Evolutionary conservation across 108 stramenopile genomes (phyloP).

Genomic region (Discostella pseudostelligera): DNA sequence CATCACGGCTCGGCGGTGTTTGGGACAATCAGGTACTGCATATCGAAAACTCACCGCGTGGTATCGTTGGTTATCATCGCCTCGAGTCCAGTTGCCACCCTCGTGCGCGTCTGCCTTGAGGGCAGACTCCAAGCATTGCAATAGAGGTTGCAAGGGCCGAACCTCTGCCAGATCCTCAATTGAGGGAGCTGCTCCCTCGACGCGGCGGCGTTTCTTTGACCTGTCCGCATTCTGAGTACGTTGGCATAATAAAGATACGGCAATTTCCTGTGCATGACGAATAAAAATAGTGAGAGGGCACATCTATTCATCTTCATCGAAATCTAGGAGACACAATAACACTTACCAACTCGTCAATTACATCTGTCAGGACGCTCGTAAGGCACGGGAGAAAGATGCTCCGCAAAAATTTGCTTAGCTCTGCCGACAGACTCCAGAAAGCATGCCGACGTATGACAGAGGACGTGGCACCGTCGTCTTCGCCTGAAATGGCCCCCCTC

Average conservation of each 20-base stretch:
- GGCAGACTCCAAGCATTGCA: conserved; percentile 67
- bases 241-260: conserved; percentile 41
- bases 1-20: too few relatives aligned
- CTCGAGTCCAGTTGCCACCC: conserved; percentile 85
- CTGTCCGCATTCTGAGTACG: conserved; percentile 31
- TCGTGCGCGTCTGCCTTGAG: conserved; percentile 83
- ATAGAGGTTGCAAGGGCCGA: conserved; percentile 55
- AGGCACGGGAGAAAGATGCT: conserved; percentile 84
- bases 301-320: too few relatives aligned
- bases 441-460: conserved; percentile 40
- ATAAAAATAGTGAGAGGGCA: not conserved
- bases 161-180: conserved; percentile 21
- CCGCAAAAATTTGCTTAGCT: conserved; percentile 56
- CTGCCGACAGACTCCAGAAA: conserved; percentile 78
- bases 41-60: conserved; percentile 20
- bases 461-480: conserved; percentile 14
- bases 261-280: conserved; percentile 30
- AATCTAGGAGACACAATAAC: not conserved
- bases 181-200: conserved; percentile 16
- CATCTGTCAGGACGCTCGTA: conserved; percentile 65
- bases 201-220: conserved; percentile 33
- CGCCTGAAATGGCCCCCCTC: conserved; percentile 56
- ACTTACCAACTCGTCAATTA: conserved; percentile 71
- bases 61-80: conserved; percentile 71
- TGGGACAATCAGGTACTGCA: too few relatives aligned